Percentiles rank a stretch among this genome's conserved stretches.
Evolutionary conservation across 192 early-diverging fungal species (phyloP).

Genomic region (Backusella australiensis): DNA sequence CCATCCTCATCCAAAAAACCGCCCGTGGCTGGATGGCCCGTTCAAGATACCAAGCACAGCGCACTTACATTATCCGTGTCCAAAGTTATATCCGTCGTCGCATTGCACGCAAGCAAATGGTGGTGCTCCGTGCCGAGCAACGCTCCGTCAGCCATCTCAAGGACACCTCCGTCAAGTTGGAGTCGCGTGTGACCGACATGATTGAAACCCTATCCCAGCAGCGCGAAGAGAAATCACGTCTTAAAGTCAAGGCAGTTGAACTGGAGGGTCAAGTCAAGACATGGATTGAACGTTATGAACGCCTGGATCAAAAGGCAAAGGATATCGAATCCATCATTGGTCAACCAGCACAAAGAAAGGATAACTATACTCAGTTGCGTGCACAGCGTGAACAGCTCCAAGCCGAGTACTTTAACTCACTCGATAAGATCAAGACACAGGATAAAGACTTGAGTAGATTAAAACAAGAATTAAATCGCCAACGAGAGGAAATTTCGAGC

Average conservation of each 20-base stretch:
- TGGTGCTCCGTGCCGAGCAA: constrained; percentile 75
- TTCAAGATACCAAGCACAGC: constrained; percentile 49
- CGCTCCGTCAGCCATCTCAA: constrained; percentile 90
- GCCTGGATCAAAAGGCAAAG: constrained; percentile 58
- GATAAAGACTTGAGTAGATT: constrained; percentile 64
- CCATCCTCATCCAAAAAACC: constrained; percentile 72
- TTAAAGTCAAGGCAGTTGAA: constrained; percentile 33
- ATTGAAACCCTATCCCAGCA: constrained; percentile 71
- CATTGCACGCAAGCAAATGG: constrained; percentile 67
- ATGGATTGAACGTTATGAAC: constrained; percentile 76
- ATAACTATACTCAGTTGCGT: constrained; percentile 54
- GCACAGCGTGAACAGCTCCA: constrained; percentile 56
- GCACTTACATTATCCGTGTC: constrained; percentile 63
- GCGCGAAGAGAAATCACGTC: constrained; percentile 65
- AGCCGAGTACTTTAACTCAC: constrained; percentile 54
- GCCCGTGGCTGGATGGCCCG: constrained; percentile 69
- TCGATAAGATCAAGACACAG: constrained; percentile 55
- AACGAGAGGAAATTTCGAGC: constrained; percentile 65
- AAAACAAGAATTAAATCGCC: constrained; percentile 47
- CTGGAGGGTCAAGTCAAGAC: constrained; percentile 56
- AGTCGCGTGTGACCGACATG: constrained; percentile 94
- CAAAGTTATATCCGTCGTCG: constrained; percentile 83
- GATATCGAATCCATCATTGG: constrained; percentile 43
- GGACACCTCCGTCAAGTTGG: constrained; percentile 89
- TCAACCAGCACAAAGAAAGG: constrained; percentile 51